Base-by-base conservation (phyloP, 108 stramenopile genomes). In the Ochromonas danica region DNA sequence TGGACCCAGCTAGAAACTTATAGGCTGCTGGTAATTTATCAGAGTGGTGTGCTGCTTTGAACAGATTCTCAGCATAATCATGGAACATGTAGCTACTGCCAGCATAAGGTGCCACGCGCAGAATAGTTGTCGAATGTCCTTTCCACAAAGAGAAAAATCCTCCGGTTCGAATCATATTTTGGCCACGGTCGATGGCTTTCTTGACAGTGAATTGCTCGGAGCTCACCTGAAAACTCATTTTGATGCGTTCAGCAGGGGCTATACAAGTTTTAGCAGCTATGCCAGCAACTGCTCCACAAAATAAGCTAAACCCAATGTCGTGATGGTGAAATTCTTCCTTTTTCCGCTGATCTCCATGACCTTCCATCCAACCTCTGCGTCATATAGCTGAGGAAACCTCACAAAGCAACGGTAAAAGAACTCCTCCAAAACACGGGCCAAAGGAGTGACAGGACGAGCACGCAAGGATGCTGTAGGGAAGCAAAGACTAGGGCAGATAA, bases 41-140 rank as follows among this genome's bases (percentile, higher is more conserved):
- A 6, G 3, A 6, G 17, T 67, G 6, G 3, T 3, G 3, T 6
- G 25, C 25, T 31, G 10, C 10, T 36, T 67, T 28, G 31, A 67
- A 67, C 6, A 67, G 10, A 3, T 14, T 36, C 31, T 67, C 63
- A 35, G 63, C 17, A 28, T 35, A 67, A 67, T 67, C 63, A 67
- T 67, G 63, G 25, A 67, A 67, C 25, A 25, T 33, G 31, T 67
- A 67, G 31, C 33, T 35, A 6, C 3, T 14, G 6, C 14, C 63
- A 31, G 63, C 63, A 67, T 67, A 67, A 67, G 63, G 63, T 31
- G 63, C 63, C 6, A 67, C 63, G 3, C 63, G 63, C 17, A 67
- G 35, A 3, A 67, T 25, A 36, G 63, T 67, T 28, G 63, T 67
- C 25, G 63, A 67, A 33, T 67, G 63, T 28, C 63, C 63, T 67